Percentiles rank a stretch among this genome's conserved stretches.
Conservation (phyloP, 768 basidiomycete species). For the Leccinum ochraceum region DNA sequence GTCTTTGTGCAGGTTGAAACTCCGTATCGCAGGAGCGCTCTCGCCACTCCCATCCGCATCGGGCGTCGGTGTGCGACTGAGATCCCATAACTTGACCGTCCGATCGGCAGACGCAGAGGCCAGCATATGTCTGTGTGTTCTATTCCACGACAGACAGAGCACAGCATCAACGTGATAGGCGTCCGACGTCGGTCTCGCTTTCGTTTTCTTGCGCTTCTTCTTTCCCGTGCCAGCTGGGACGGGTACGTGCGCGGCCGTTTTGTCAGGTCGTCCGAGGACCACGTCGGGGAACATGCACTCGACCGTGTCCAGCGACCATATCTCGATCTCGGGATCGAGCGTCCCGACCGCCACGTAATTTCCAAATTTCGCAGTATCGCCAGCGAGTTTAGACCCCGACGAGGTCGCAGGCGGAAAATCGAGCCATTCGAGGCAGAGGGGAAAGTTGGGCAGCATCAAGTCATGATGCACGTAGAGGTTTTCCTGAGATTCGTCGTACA, state of each 20-base stretch:
- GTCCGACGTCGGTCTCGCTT: constrained; percentile 58
- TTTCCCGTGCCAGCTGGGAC: constrained; percentile 88
- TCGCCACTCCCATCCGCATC: constrained; percentile 46
- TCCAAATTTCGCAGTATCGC: constrained; percentile 49
- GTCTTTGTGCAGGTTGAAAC: constrained; percentile 84
- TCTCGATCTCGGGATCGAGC: constrained; percentile 97
- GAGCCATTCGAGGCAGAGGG: constrained; percentile 98
- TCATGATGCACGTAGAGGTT: constrained; percentile 97
- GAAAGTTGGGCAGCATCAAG: constrained; percentile 95
- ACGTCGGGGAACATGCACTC: constrained; percentile 94
- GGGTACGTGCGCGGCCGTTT: constrained; percentile 77
- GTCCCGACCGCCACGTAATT: constrained; percentile 97
- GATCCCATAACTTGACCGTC: constrained; percentile 98
- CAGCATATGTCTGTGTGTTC: constrained; percentile 81
- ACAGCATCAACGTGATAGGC: constrained; percentile 93
- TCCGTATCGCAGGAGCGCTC: constrained; percentile 65
- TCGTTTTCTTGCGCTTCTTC: constrained; percentile 91
- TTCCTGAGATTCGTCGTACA: constrained; percentile 91
- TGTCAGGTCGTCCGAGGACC: constrained; percentile 87
- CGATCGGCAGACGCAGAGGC: constrained; percentile 92
- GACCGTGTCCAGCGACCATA: constrained; percentile 93
- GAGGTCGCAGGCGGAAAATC: constrained; percentile 81
- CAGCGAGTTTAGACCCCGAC: constrained; percentile 36
- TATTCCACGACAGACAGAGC: constrained; percentile 93
- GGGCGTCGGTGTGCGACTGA: constrained; percentile 64